Base-by-base conservation (phyloP, 495 filamentous ascomycete genomes). In the Penicillium bovifimosum region DNA sequence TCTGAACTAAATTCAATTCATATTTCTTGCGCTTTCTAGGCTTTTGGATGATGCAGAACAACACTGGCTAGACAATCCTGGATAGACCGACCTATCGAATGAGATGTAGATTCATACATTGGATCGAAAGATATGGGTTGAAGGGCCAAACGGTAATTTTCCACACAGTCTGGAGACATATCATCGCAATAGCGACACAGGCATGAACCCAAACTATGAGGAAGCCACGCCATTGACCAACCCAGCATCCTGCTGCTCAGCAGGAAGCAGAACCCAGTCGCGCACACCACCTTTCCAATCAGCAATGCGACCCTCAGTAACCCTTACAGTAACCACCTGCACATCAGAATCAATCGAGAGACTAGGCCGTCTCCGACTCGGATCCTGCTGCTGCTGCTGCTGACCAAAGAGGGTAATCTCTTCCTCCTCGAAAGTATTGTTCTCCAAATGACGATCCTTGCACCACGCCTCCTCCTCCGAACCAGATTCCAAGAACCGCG, bases 391-490 rank as follows among this genome's bases (percentile, higher is more conserved):
- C 24, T 58, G 67, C 46, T 65, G 70, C 59, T 66, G 69, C 43
- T 75, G 70, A 11, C 76, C 73, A 33, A 80, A 74, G 1, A 70
- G 52, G 18, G 62, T 66, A 50, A 70, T 75, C 59, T 77, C 78
- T 59, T 74, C 65, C 44, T 60, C 67, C 29, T 74, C 75, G 67
- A 95, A 95, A 0, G 87, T 92, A 67, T 97, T 95, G 64, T 96
- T 96, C 69, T 90, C 90, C 56, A 96, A 60, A 74, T 98, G 93
- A 56, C 75, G 74, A 47, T 82, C 80, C 58, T 87, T 86, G 60
- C 86, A 96, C 77, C 84, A 96, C 11, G 59, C 51, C 67, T 96
- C 93, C 61, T 95, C 87, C 35, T 88, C 86, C 2, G 82, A 87
- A 2, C 84, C 90, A 5, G 71, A 61, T 6, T 83, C 76, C 32